phyloP scores from a whole-genome alignment of 1,139 yeast species.

The Suhomyces maxii region DNA sequence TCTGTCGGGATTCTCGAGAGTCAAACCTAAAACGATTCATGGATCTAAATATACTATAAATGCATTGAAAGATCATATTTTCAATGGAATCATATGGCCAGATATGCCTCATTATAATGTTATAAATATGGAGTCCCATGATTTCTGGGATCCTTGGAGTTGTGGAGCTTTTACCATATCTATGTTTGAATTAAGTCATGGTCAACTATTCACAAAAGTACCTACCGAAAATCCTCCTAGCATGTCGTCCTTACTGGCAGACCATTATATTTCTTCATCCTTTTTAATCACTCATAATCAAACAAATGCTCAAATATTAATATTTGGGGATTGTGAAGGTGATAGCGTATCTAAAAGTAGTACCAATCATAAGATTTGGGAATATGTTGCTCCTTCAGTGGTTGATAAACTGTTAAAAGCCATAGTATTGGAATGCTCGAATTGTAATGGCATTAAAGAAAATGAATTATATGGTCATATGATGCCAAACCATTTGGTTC shows the following conservation, averaged over 20 bases:
- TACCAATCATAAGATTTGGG: constrained; percentile 58
- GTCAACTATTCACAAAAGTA: constrained; percentile 18
- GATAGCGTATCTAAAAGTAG: constrained; percentile 48
- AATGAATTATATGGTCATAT: constrained; percentile 71
- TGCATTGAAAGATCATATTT: constrained; percentile 55
- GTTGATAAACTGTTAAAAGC: constrained; percentile 42
- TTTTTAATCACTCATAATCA: constrained; percentile 46
- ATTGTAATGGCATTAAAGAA: constrained; percentile 45
- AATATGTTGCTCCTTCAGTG: constrained; percentile 48
- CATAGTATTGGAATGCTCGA: constrained; percentile 78
- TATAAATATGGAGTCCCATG: constrained; percentile 22
- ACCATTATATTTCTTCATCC: constrained; percentile 44
- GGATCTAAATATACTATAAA: constrained; percentile 57
- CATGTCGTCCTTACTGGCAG: constrained; percentile 3
- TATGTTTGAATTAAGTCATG: constrained; percentile 44
- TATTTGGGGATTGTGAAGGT: constrained; percentile 84
- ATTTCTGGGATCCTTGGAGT: constrained; percentile 16
- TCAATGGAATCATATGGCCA: constrained; percentile 85
- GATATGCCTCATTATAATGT: constrained; percentile 48
- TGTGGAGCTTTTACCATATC: constrained; percentile 23
- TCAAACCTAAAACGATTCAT: constrained; percentile 41
- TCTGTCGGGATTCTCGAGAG: constrained; percentile 54
- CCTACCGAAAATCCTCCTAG: not conserved
- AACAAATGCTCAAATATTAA: constrained; percentile 40
- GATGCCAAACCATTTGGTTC: constrained; percentile 61